Conservation (phyloP, 345 rosid species). For the Barbarea vulgaris region DNA sequence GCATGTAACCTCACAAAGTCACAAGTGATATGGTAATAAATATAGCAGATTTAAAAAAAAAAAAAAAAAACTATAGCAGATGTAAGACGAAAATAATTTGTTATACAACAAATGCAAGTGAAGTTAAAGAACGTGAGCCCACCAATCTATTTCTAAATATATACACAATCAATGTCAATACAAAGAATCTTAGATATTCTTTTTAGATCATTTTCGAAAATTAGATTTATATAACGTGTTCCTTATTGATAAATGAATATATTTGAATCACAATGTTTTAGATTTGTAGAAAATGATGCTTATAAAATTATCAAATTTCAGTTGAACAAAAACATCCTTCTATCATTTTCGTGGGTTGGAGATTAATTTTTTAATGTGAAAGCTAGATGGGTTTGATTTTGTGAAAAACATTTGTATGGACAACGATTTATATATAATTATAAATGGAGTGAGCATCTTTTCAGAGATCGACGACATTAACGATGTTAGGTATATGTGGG, state of each 20-base stretch:
- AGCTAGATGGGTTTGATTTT: conserved; percentile 1
- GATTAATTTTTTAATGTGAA: neutral
- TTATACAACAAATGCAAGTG: conserved; percentile 6
- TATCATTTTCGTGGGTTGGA: neutral
- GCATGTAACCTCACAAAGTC: conserved; percentile 1
- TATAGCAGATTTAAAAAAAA: neutral
- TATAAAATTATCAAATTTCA: neutral
- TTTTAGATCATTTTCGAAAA: neutral
- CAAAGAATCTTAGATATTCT: neutral
- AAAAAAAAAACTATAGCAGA: too few relatives aligned
- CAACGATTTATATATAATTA: conserved; percentile 11
- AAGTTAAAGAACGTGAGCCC: conserved; percentile 22
- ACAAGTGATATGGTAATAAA: neutral
- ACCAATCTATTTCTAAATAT: neutral
- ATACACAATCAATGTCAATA: conserved; percentile 8
- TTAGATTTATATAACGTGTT: neutral
- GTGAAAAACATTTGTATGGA: conserved; percentile 2
- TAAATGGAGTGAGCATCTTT: conserved; percentile 31
- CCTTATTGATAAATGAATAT: too few relatives aligned
- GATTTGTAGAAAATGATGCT: neutral
- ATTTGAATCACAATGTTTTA: neutral
- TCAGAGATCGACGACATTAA: conserved; percentile 31
- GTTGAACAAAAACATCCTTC: neutral
- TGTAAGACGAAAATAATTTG: neutral
- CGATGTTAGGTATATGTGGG: conserved; percentile 30